Evolutionary conservation across 306 rosid genomes (phyloP).

Genomic region (Cucurbita argyrosperma): DNA sequence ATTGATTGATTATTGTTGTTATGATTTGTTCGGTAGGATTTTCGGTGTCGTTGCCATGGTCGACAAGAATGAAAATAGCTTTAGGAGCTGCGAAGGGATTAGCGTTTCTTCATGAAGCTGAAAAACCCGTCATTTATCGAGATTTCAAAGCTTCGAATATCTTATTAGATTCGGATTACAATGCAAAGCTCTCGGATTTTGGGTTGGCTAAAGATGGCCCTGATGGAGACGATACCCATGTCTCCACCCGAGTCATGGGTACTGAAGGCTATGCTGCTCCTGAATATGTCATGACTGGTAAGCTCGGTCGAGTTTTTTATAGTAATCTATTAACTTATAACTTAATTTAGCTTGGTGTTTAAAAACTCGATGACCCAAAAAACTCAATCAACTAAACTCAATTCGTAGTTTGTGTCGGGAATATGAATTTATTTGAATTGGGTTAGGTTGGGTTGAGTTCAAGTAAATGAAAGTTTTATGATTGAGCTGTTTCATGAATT

Average conservation of each 20-base stretch:
- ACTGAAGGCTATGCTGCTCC: slow-evolving; percentile 98
- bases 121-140: slow-evolving; percentile 75
- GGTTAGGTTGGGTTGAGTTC: too few species aligned
- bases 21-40: slow-evolving; percentile 28
- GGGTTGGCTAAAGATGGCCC: slow-evolving; percentile 98
- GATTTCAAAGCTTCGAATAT: slow-evolving; percentile 93
- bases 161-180: slow-evolving; percentile 66
- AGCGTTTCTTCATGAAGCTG: slow-evolving; percentile 72
- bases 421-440: too few species aligned
- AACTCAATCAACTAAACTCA: too few species aligned
- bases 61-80: slow-evolving; percentile 90
- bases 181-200: slow-evolving; percentile 83
- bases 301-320: background rate
- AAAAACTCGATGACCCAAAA: too few species aligned
- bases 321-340: background rate
- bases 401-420: too few species aligned
- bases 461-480: too few species aligned
- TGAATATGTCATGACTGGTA: slow-evolving; percentile 89
- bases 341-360: too few species aligned
- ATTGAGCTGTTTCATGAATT: too few species aligned
- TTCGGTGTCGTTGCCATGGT: slow-evolving; percentile 71
- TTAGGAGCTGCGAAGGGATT: slow-evolving; percentile 91
- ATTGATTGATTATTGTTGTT: background rate
- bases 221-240: slow-evolving; percentile 91
- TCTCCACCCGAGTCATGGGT: slow-evolving; percentile 90